These are phyloP conservation scores for Drechslera avenae DNA, from an alignment of 2,329 filamentous ascomycete genomes.

Conservation along the genomic window DNA sequence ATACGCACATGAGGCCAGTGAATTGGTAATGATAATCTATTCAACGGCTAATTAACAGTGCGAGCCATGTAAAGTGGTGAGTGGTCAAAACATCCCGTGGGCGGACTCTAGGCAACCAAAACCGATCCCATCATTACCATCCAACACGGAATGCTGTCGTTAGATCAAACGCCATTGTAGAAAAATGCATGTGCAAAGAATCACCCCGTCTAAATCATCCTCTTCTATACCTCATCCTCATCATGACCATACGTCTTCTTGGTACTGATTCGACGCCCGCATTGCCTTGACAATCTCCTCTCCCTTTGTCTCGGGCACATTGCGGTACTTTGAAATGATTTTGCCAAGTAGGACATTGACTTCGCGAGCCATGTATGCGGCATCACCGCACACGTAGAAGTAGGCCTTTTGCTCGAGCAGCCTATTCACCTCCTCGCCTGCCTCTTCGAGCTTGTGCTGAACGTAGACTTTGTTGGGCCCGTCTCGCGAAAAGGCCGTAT, in stretches of 20 bases:
- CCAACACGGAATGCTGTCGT: conserved; percentile 2
- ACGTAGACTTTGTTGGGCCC: conserved; percentile 90
- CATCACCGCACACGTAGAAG: conserved; percentile 98
- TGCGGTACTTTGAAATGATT: conserved; percentile 83
- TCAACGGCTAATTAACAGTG: not conserved
- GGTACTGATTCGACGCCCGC: conserved; percentile 93
- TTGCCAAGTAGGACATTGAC: conserved; percentile 86
- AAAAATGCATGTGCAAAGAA: conserved; percentile 33
- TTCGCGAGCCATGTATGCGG: conserved; percentile 94
- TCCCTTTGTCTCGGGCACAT: conserved; percentile 81
- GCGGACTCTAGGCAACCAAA: conserved; percentile 4
- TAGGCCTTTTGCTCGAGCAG: conserved; percentile 86
- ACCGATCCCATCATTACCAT: not conserved
- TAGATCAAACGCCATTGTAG: conserved; percentile 25
- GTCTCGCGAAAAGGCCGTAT: conserved; percentile 96
- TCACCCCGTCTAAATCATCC: conserved; percentile 1
- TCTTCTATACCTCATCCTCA: not conserved
- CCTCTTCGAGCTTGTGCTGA: conserved; percentile 87
- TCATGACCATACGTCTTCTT: conserved; percentile 76
- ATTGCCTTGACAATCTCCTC: conserved; percentile 98
- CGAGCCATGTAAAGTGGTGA: conserved; percentile 1
- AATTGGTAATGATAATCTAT: not conserved
- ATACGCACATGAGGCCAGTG: conserved; percentile 7
- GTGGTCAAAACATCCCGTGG: conserved; percentile 1
- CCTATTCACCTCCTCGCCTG: conserved; percentile 82